phyloP scores from a whole-genome alignment of 768 basidiomycete genomes.

The Pulveroboletus ravenelii region DNA sequence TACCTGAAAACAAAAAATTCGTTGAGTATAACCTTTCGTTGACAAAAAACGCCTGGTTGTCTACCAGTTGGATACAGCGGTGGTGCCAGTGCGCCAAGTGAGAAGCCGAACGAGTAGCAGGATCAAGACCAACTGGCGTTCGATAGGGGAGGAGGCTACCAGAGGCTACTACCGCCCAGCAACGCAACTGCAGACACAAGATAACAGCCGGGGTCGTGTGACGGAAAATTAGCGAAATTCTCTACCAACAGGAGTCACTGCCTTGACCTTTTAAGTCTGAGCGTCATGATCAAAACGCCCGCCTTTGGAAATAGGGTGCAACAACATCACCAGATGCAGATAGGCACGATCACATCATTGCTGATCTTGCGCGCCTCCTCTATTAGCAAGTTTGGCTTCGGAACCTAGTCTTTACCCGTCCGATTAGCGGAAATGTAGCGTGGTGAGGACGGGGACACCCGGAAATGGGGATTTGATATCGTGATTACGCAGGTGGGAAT shows the following conservation, averaged over 20 bases:
- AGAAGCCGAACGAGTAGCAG: neutral
- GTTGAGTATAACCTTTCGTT: neutral
- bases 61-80: conserved; percentile 7
- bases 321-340: conserved; percentile 6
- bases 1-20: conserved; percentile 10
- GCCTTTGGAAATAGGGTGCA: conserved; percentile 10
- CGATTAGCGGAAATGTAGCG: conserved; percentile 3
- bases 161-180: neutral
- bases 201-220: neutral
- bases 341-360: conserved; percentile 17
- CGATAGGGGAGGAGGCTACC: neutral
- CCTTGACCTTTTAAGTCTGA: conserved; percentile 10
- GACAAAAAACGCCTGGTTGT: neutral
- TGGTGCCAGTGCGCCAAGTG: neutral
- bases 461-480: conserved; percentile 16
- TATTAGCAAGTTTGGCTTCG: conserved; percentile 3
- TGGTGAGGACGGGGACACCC: conserved; percentile 8
- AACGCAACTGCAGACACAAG: neutral
- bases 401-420: neutral
- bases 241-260: neutral
- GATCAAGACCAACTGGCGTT: neutral
- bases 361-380: neutral
- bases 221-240: conserved; percentile 2
- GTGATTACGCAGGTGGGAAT: conserved; percentile 13
- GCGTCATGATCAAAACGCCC: neutral